Conservation (phyloP, 1,139 yeast species). For the Scheffersomyces insectosa region DNA sequence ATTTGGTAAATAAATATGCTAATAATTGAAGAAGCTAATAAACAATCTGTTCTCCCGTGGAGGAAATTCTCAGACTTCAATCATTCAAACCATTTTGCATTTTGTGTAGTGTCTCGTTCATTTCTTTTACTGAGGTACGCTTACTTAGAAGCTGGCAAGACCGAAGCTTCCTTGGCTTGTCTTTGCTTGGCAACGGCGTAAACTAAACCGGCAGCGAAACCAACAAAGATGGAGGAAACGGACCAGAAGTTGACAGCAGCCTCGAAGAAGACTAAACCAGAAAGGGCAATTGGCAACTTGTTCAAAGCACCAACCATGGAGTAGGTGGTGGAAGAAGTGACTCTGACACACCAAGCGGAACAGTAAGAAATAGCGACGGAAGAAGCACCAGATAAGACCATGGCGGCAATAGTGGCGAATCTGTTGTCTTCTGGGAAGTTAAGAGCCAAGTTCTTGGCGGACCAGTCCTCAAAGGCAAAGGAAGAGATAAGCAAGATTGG, state of each 20-base stretch:
- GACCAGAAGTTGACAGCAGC: conserved; percentile 94
- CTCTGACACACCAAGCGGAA: conserved; percentile 99
- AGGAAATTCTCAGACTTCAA: too few species aligned
- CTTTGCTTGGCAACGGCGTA: conserved; percentile 89
- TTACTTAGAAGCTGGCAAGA: conserved; percentile 34
- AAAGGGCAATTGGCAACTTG: conserved; percentile 94
- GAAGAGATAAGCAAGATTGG: conserved; percentile 83
- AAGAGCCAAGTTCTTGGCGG: conserved; percentile 64
- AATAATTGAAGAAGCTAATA: too few species aligned
- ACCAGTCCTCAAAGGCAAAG: conserved; percentile 88
- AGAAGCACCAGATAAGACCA: conserved; percentile 90
- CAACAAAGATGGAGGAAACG: conserved; percentile 84
- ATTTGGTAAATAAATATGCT: too few species aligned
- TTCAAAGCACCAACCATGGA: conserved; percentile 99
- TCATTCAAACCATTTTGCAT: too few species aligned
- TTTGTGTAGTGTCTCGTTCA: too few species aligned
- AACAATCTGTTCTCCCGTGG: too few species aligned
- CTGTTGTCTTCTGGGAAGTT: conserved; percentile 81
- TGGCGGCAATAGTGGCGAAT: conserved; percentile 68
- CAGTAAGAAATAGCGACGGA: conserved; percentile 97
- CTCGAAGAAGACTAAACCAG: conserved; percentile 91
- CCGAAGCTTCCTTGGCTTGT: conserved; percentile 53
- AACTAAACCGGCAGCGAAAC: conserved; percentile 91
- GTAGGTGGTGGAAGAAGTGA: conserved; percentile 95
- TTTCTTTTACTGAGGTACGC: not conserved